A percentile compares a stretch with the other conserved stretches of the same genome.
phyloP scores from a whole-genome alignment of 106 monocot species.

The Allium sativum region DNA sequence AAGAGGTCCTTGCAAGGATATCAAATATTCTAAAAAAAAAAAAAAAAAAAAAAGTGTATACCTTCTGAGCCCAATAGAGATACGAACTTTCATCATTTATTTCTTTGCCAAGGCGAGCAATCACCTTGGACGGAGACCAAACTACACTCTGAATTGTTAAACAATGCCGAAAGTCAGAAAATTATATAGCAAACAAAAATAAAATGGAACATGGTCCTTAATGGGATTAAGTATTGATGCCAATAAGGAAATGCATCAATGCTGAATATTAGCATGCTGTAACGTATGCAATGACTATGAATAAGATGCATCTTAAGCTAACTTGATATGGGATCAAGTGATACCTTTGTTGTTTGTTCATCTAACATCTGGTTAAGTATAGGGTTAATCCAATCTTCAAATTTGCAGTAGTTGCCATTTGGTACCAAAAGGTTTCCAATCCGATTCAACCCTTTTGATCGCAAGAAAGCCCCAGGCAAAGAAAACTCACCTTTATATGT shows the following conservation, averaged over 20 bases:
- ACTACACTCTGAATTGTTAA: constrained; percentile 32
- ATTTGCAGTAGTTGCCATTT: constrained; percentile 98
- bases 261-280: neutral
- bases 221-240: too few species aligned
- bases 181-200: too few species aligned
- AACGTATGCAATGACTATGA: neutral
- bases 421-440: constrained; percentile 94
- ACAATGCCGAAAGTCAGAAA: neutral
- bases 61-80: constrained; percentile 17
- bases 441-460: constrained; percentile 92
- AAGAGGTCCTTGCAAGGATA: neutral
- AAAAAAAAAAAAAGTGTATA: too few species aligned
- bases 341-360: constrained; percentile 63
- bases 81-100: constrained; percentile 89
- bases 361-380: constrained; percentile 75
- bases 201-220: too few species aligned
- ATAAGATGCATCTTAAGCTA: neutral
- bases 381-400: constrained; percentile 97
- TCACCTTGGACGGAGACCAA: constrained; percentile 93
- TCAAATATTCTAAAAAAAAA: neutral
- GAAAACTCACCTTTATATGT: constrained; percentile 89
- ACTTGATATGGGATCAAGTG: neutral
- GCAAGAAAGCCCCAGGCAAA: constrained; percentile 54
- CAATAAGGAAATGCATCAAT: too few species aligned
- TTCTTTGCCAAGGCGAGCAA: constrained; percentile 87